These are phyloP conservation scores for Pterocarpus santalinus DNA, from an alignment of 306 rosid genomes.

Conservation along the genomic window DNA sequence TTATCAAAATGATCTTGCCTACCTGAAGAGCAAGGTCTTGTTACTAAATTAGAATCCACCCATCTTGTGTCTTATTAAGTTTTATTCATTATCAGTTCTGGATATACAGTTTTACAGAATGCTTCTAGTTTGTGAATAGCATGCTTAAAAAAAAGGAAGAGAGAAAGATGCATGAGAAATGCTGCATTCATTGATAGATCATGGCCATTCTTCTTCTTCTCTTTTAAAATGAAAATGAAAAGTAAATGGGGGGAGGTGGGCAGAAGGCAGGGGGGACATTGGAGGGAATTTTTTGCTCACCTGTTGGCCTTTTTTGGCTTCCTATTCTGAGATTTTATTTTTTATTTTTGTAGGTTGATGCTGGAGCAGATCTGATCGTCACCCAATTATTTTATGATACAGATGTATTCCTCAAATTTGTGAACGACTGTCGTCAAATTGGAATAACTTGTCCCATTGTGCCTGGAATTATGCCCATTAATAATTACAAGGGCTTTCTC, in stretches of 20 bases:
- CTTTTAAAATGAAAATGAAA: conserved; percentile 15
- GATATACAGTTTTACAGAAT: conserved; percentile 23
- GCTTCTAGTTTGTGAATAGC: neutral
- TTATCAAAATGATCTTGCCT: conserved; percentile 82
- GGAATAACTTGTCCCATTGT: conserved; percentile 96
- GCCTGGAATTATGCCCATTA: conserved; percentile 98
- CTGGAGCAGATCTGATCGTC: conserved; percentile 95
- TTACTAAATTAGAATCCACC: conserved; percentile 28
- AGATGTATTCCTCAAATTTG: conserved; percentile 92
- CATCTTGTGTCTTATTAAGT: neutral
- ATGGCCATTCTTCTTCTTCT: conserved; percentile 16
- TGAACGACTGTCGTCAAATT: conserved; percentile 94
- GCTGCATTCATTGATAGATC: conserved; percentile 23
- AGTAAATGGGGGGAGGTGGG: conserved; percentile 1
- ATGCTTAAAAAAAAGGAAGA: neutral
- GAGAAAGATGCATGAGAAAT: neutral
- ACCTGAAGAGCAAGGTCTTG: conserved; percentile 84
- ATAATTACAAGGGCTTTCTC: conserved; percentile 92
- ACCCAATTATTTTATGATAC: conserved; percentile 94
- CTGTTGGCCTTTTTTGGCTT: neutral
- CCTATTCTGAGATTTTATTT: conserved; percentile 39
- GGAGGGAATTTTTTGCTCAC: too few relatives aligned
- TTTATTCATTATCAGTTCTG: conserved; percentile 27
- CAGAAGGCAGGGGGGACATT: neutral
- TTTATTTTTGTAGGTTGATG: conserved; percentile 67